Evolutionary conservation across 441 rosid species (phyloP).

Genomic region (Pelargonium myrrhifolium): DNA sequence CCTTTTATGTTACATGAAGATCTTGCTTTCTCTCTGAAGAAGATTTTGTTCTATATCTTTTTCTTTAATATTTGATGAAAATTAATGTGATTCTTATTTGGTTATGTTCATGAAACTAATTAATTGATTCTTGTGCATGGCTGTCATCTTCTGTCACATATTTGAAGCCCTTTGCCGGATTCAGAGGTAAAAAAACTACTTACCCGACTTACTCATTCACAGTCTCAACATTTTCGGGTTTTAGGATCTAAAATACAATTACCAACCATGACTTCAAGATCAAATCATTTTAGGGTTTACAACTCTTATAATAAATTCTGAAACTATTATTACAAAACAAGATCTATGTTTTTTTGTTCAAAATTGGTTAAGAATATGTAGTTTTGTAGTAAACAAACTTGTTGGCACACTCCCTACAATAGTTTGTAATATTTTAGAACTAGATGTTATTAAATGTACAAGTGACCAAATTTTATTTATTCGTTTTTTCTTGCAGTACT

Average conservation of each 20-base stretch:
- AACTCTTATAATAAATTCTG: too few relatives aligned
- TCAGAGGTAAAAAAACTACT: slow-evolving; percentile 1
- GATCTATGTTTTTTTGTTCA: too few relatives aligned
- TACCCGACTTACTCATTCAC: background rate
- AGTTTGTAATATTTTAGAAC: too few relatives aligned
- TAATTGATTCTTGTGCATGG: background rate
- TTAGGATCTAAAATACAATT: too few relatives aligned
- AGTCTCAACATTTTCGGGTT: background rate
- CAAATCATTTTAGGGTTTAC: too few relatives aligned
- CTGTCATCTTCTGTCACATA: background rate
- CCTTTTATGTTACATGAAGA: background rate
- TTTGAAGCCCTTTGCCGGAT: slow-evolving; percentile 1
- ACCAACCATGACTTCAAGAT: too few relatives aligned
- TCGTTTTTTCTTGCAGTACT: background rate
- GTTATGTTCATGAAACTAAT: slow-evolving; percentile 1
- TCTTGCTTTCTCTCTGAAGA: background rate
- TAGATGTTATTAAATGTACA: background rate
- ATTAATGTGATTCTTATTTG: background rate
- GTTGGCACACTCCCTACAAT: too few relatives aligned
- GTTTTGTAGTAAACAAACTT: too few relatives aligned
- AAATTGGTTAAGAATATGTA: too few relatives aligned
- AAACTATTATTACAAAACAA: background rate
- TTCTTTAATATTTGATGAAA: background rate
- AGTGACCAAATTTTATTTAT: background rate
- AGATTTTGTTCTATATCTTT: slow-evolving; percentile 1